These are phyloP conservation scores for Linum usitatissimum DNA, from an alignment of 345 rosid species.

Conservation along the genomic window DNA sequence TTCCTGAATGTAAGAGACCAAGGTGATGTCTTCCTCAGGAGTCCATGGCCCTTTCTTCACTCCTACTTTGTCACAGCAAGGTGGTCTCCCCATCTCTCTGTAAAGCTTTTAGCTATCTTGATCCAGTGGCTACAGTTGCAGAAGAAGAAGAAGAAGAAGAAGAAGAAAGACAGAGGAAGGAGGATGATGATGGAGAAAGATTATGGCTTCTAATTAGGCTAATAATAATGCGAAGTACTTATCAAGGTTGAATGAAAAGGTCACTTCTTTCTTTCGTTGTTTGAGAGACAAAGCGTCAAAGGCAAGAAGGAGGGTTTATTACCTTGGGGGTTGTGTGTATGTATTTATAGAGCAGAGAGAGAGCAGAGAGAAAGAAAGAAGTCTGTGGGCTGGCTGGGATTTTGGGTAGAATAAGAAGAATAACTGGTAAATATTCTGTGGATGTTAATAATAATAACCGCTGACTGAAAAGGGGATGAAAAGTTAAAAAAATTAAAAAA, in stretches of 20 bases:
- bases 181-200: too few relatives aligned
- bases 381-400: neutral
- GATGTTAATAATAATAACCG: neutral
- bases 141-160: too few relatives aligned
- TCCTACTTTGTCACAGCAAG: slow-evolving; percentile 22
- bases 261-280: too few relatives aligned
- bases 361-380: neutral
- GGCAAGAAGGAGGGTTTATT: slow-evolving; percentile 5
- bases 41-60: slow-evolving; percentile 25
- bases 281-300: neutral
- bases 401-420: neutral
- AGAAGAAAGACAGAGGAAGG: too few relatives aligned
- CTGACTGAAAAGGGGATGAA: slow-evolving; percentile 25
- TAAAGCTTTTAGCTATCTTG: too few relatives aligned
- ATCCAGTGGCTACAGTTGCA: too few relatives aligned
- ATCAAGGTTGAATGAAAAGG: too few relatives aligned
- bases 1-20: slow-evolving; percentile 21
- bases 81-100: slow-evolving; percentile 17
- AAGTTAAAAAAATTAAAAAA: slow-evolving; percentile 21
- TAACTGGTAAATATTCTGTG: neutral
- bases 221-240: too few relatives aligned
- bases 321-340: too few relatives aligned
- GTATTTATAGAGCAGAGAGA: neutral
- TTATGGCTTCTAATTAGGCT: too few relatives aligned
- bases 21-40: slow-evolving; percentile 19